phyloP scores from a whole-genome alignment of 2,329 filamentous ascomycete species.

The Cryphonectria naterciae region DNA sequence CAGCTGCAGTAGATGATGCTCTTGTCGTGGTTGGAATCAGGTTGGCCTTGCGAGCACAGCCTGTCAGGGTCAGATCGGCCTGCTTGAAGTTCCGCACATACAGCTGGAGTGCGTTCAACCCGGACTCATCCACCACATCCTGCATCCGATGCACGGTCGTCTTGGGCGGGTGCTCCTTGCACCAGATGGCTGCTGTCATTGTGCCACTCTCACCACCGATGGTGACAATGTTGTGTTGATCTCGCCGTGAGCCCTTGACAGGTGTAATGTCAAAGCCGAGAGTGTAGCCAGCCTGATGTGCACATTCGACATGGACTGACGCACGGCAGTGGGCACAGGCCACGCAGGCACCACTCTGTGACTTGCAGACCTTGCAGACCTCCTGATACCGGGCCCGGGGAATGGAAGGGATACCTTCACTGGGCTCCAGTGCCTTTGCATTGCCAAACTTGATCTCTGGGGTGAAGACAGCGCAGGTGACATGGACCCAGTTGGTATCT shows the following conservation, averaged over 20 bases:
- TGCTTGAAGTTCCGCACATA: constrained; percentile 93
- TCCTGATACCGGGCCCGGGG: constrained; percentile 73
- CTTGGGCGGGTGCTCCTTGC: constrained; percentile 83
- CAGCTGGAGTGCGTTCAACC: constrained; percentile 80
- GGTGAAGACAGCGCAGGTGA: constrained; percentile 89
- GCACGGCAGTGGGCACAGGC: constrained; percentile 75
- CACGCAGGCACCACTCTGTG: constrained; percentile 76
- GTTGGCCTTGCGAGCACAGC: constrained; percentile 90
- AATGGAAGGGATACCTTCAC: constrained; percentile 88
- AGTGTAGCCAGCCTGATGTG: constrained; percentile 77
- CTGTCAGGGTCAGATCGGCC: constrained; percentile 86
- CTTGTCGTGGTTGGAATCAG: constrained; percentile 70
- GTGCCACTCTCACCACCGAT: constrained; percentile 79
- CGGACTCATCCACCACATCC: constrained; percentile 72
- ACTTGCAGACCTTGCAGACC: constrained; percentile 82
- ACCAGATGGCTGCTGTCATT: constrained; percentile 89
- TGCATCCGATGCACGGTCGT: constrained; percentile 77
- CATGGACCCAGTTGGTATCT: constrained; percentile 98
- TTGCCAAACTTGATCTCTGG: constrained; percentile 92
- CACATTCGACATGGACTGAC: constrained; percentile 86
- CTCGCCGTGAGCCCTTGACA: constrained; percentile 84
- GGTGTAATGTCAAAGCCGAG: constrained; percentile 91
- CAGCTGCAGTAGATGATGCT: constrained; percentile 44
- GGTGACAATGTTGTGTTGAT: constrained; percentile 78
- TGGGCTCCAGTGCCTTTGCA: constrained; percentile 78